A percentile compares a stretch with the other conserved stretches of the same genome.
These are phyloP conservation scores for Clathrus columnatus DNA, from an alignment of 768 basidiomycete species.

Conservation along the genomic window DNA sequence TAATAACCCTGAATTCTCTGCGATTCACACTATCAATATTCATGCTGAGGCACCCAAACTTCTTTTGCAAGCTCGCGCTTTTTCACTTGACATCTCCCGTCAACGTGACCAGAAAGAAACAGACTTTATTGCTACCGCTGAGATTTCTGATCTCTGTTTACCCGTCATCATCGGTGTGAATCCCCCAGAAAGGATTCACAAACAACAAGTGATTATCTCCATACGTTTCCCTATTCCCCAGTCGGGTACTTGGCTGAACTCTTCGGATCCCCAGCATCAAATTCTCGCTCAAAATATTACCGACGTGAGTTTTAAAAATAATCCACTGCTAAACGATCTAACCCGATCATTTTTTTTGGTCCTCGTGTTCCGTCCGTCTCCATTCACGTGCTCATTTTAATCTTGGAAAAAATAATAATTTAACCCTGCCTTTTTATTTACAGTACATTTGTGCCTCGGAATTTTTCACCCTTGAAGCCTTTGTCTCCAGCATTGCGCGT, in stretches of 20 bases:
- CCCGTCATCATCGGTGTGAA: constrained; percentile 63
- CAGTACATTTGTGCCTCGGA: constrained; percentile 42
- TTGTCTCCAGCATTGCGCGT: constrained; percentile 39
- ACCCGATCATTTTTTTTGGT: constrained; percentile 13
- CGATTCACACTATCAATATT: constrained; percentile 31
- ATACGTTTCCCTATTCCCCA: constrained; percentile 34
- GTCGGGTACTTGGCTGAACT: not conserved
- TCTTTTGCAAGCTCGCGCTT: constrained; percentile 40
- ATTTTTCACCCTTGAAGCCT: constrained; percentile 54
- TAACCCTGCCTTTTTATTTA: not conserved
- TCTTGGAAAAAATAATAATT: not conserved
- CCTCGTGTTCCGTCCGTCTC: too few species aligned
- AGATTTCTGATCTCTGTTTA: constrained; percentile 38
- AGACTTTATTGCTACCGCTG: constrained; percentile 15
- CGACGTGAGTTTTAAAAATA: constrained; percentile 22
- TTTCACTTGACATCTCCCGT: constrained; percentile 31
- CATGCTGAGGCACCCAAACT: constrained; percentile 38
- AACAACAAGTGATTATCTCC: constrained; percentile 54
- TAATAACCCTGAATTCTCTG: constrained; percentile 26
- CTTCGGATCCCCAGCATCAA: constrained; percentile 18
- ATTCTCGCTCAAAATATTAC: constrained; percentile 23
- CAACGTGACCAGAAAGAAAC: not conserved
- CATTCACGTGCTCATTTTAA: not conserved
- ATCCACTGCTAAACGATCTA: constrained; percentile 24
- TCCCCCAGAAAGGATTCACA: constrained; percentile 54